phyloP scores from a whole-genome alignment of 306 rosid species.

The Castanopsis chinensis region DNA sequence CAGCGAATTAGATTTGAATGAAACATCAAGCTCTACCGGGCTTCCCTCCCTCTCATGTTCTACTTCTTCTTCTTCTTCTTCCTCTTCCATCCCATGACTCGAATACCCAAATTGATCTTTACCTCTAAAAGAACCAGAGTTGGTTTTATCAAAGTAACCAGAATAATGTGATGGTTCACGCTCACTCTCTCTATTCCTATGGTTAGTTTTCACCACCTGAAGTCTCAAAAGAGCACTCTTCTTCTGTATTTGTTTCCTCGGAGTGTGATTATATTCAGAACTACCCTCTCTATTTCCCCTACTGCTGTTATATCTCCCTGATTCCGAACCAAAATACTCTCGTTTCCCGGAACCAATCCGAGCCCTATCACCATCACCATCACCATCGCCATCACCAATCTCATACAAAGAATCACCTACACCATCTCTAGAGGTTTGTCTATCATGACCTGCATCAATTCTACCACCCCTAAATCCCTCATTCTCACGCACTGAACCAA shows the following conservation, averaged over 20 bases:
- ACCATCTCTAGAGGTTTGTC: conserved; percentile 48
- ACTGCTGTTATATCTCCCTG: conserved; percentile 33
- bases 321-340: conserved; percentile 48
- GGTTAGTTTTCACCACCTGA: conserved; percentile 53
- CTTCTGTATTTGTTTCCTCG: conserved; percentile 84
- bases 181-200: conserved; percentile 56
- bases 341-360: conserved; percentile 30
- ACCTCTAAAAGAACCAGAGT: conserved; percentile 45
- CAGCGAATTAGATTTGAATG: conserved; percentile 74
- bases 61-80: conserved; percentile 23
- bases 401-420: conserved; percentile 39
- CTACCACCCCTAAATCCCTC: conserved; percentile 32
- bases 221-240: conserved; percentile 90
- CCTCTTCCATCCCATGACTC: conserved; percentile 32
- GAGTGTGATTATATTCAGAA: conserved; percentile 49
- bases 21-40: conserved; percentile 79
- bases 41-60: conserved; percentile 50
- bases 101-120: conserved; percentile 47
- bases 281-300: conserved; percentile 52
- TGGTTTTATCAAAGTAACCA: conserved; percentile 46
- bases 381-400: conserved; percentile 30
- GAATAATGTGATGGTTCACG: conserved; percentile 48
- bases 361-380: conserved; percentile 25
- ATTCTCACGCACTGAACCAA: conserved; percentile 22
- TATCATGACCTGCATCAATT: conserved; percentile 34